Evolutionary conservation across 2,329 filamentous ascomycete genomes (phyloP), one percentile per base, ranked within the genome.

Genomic region (Magnaporthales sp.): DNA sequence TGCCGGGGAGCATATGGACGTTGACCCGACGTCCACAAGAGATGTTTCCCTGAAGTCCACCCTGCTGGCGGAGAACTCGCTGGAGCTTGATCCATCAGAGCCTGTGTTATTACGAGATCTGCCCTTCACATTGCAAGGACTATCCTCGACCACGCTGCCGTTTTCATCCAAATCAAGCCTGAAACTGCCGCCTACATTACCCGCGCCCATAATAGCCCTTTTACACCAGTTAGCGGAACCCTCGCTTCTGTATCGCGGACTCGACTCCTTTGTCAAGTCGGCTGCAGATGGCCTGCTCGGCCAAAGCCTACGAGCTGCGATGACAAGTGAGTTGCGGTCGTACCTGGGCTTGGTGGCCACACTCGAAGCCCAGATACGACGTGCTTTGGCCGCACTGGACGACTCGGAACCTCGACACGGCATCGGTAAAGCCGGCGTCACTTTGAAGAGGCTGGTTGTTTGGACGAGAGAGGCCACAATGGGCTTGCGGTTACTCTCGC

Each of bases 391-490:
- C 5, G 86, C 89, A 8, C 80, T 95, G n/a, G 87, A 91, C 69
- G 87, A 90, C 65, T 80, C 81, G 1, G 85, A 86, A 4, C 86
- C 90, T 2, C 84, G 89, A 62, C 85, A 86, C 61, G 89, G 90
- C 1, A 87, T 96, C 66, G 90, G 92, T 6, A 95, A 93, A 72
- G 89, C 91, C 0, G 93, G 93, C 1, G 94, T 99, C 15, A 99
- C 95, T 0, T 80, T 99, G 64, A 98, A 98, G 77, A 85, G 95
- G 75, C 98, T 94, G 72, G 91, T 99, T 2, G 91, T 99, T 27
- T 99, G 96, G 96, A 98, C 93, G 9, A 87, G 94, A 71, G 96
- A 99, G 77, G 92, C 95, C 7, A 99, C 95, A 0, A 96, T 98
- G 89, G 95, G 93, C 0, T 79, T 99, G 71, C 88, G 95, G 19